Evolutionary conservation across 495 filamentous ascomycete species (phyloP).

Genomic region (Talaromyces liani): DNA sequence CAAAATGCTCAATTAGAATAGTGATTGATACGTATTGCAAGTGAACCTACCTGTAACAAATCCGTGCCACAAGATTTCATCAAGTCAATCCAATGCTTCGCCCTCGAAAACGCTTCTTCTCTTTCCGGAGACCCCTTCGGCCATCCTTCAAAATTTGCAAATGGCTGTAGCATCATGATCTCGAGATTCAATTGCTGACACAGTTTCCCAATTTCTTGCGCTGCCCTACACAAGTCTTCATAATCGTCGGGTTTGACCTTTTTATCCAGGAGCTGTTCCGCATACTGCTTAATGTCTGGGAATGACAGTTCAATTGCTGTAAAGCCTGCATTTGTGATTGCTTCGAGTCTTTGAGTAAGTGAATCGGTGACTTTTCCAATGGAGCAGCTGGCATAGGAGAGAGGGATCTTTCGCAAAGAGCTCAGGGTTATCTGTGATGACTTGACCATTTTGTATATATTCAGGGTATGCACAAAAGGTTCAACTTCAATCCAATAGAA

Average conservation of each 20-base stretch:
- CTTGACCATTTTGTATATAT: slow-evolving; percentile 10
- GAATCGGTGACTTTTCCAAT: slow-evolving; percentile 49
- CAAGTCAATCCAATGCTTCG: slow-evolving; percentile 61
- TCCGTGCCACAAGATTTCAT: slow-evolving; percentile 66
- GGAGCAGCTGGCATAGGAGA: slow-evolving; percentile 58
- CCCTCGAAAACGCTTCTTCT: slow-evolving; percentile 58
- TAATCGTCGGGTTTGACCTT: slow-evolving; percentile 50
- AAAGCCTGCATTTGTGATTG: slow-evolving; percentile 61
- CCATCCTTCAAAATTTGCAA: slow-evolving; percentile 79
- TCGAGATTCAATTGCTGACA: slow-evolving; percentile 45
- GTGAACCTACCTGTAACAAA: slow-evolving; percentile 55
- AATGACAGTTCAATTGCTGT: slow-evolving; percentile 67
- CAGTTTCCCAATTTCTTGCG: slow-evolving; percentile 41
- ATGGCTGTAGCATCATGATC: slow-evolving; percentile 73
- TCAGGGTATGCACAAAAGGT: too few species aligned
- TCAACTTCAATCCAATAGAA: background rate
- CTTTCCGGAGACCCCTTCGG: slow-evolving; percentile 45
- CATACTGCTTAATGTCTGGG: slow-evolving; percentile 65
- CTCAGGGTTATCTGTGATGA: slow-evolving; percentile 11
- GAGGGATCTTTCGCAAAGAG: slow-evolving; percentile 44
- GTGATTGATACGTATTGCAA: background rate
- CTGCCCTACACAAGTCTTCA: slow-evolving; percentile 42
- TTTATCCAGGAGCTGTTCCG: slow-evolving; percentile 38
- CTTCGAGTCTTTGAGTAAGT: slow-evolving; percentile 57
- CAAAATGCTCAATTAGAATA: background rate